Percentiles rank a stretch among this genome's conserved stretches.
These are phyloP conservation scores for Aspergillus indologenus DNA, from an alignment of 495 filamentous ascomycete genomes.

Conservation along the genomic window DNA sequence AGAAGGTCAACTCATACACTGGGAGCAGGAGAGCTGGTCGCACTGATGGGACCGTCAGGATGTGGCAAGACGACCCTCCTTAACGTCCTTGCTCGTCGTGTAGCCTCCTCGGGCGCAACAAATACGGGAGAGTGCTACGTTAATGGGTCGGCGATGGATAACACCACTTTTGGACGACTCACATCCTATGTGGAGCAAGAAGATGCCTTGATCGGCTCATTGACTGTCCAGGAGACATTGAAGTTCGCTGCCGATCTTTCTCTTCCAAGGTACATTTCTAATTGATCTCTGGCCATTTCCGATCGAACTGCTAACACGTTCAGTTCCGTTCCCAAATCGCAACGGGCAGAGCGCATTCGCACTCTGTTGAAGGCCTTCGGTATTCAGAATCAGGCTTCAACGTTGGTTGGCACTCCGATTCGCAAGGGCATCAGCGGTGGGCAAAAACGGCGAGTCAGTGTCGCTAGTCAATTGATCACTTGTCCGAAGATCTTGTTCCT, in stretches of 20 bases:
- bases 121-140: conserved; percentile 51
- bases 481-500: conserved; percentile 74
- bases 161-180: conserved; percentile 40
- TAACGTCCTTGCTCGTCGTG: conserved; percentile 65
- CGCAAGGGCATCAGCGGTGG: conserved; percentile 76
- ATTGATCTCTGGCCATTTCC: not conserved
- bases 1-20: conserved; percentile 7
- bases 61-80: conserved; percentile 77
- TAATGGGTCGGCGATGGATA: conserved; percentile 49
- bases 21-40: conserved; percentile 63
- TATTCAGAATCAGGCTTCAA: conserved; percentile 59
- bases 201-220: conserved; percentile 72
- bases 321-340: conserved; percentile 40
- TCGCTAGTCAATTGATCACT: conserved; percentile 77
- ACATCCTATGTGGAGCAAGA: conserved; percentile 81
- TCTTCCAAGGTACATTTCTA: conserved; percentile 45
- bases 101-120: conserved; percentile 44
- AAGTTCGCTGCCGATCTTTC: conserved; percentile 63
- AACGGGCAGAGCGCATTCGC: conserved; percentile 53
- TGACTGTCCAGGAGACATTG: conserved; percentile 75
- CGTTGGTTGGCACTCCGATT: conserved; percentile 73
- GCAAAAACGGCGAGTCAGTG: conserved; percentile 73
- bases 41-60: conserved; percentile 74
- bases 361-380: conserved; percentile 59
- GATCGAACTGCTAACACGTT: not conserved